Percentiles rank a stretch among this genome's conserved stretches.
phyloP scores from a whole-genome alignment of 495 filamentous ascomycete genomes.

The Talaromyces borbonicus region DNA sequence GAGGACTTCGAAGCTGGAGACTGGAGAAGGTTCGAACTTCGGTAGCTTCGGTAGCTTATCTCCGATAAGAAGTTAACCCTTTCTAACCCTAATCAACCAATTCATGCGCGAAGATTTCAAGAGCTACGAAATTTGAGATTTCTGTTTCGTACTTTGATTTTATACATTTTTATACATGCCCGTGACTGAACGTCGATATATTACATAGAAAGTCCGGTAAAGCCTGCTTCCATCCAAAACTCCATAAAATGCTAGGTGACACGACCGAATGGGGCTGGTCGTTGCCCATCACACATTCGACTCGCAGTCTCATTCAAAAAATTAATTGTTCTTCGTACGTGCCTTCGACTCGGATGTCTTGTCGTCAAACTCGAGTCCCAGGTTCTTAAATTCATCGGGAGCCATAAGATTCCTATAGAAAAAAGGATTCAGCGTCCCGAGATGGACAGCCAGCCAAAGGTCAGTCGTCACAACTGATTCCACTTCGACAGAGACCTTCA shows the following conservation, averaged over 20 bases:
- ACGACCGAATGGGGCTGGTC: not conserved
- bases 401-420: conserved; percentile 80
- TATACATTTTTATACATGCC: too few species aligned
- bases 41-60: too few species aligned
- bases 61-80: too few species aligned
- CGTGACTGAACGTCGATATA: too few species aligned
- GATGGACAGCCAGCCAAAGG: not conserved
- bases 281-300: not conserved
- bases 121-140: too few species aligned
- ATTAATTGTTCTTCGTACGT: conserved; percentile 5
- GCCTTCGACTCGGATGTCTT: conserved; percentile 6
- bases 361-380: conserved; percentile 63
- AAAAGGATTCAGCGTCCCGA: not conserved
- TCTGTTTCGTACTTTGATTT: too few species aligned
- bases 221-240: conserved; percentile 5
- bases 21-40: too few species aligned
- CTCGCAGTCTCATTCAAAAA: too few species aligned
- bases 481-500: conserved; percentile 4
- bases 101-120: too few species aligned
- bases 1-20: too few species aligned
- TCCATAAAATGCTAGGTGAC: conserved; percentile 1
- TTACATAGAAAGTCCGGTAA: too few species aligned
- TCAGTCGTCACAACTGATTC: not conserved
- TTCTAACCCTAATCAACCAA: too few species aligned
- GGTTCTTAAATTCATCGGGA: conserved; percentile 82